These are phyloP conservation scores for Kurtzmaniella quercitrusa DNA, from an alignment of 1,139 yeast genomes.

Conservation along the genomic window DNA sequence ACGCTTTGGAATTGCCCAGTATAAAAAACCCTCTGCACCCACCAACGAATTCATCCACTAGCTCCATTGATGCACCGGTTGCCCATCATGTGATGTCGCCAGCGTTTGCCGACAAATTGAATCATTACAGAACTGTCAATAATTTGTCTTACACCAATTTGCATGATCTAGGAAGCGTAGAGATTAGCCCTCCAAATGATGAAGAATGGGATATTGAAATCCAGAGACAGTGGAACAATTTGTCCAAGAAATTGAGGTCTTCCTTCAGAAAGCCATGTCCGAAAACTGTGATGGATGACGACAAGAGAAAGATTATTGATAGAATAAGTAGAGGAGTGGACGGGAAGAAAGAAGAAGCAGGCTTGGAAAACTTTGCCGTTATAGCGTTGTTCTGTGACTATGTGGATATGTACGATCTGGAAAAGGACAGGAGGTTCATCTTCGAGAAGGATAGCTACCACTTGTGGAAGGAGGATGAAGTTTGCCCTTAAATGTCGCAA, in stretches of 20 bases:
- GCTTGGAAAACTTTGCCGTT: constrained; percentile 65
- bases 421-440: constrained; percentile 51
- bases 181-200: constrained; percentile 45
- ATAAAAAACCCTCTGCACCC: constrained; percentile 8
- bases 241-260: constrained; percentile 57
- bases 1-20: constrained; percentile 10
- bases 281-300: constrained; percentile 53
- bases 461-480: constrained; percentile 72
- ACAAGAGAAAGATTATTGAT: constrained; percentile 55
- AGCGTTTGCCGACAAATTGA: constrained; percentile 12
- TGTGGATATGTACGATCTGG: constrained; percentile 68
- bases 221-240: constrained; percentile 54
- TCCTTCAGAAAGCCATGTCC: constrained; percentile 74
- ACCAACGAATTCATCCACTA: constrained; percentile 1
- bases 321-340: constrained; percentile 79
- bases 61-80: constrained; percentile 14
- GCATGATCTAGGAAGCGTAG: constrained; percentile 19
- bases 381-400: constrained; percentile 65
- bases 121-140: constrained; percentile 11
- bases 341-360: constrained; percentile 67
- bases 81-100: constrained; percentile 27
- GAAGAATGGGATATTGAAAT: constrained; percentile 68
- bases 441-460: constrained; percentile 53
- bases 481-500: constrained; percentile 54
- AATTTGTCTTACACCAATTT: constrained; percentile 29